Percentiles rank a stretch among this genome's conserved stretches.
phyloP scores from a whole-genome alignment of 2,329 filamentous ascomycete species.

The Fusarium sp. region DNA sequence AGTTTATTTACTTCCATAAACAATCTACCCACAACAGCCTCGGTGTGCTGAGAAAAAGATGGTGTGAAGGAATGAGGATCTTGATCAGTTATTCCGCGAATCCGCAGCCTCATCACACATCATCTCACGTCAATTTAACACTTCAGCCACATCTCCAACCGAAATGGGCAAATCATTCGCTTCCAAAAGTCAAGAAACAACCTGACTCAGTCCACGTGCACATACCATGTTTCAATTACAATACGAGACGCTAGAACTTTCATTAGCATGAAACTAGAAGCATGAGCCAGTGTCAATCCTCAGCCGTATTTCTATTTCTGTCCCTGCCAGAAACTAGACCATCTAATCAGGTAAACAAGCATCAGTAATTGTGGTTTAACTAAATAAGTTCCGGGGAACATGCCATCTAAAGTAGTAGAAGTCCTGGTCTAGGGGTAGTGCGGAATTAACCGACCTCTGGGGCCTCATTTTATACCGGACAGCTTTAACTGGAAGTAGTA shows the following conservation, averaged over 20 bases:
- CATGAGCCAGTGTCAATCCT: background rate
- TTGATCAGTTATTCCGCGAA: background rate
- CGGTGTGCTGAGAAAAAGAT: background rate
- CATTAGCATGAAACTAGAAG: slow-evolving; percentile 12
- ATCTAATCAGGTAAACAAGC: background rate
- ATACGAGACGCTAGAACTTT: slow-evolving; percentile 11
- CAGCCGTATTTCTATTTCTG: background rate
- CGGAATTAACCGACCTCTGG: slow-evolving; percentile 5
- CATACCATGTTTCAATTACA: slow-evolving; percentile 5
- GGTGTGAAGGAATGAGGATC: background rate
- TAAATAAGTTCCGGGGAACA: background rate
- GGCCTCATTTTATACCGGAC: background rate
- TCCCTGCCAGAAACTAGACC: background rate
- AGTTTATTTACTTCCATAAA: background rate
- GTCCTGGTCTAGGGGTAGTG: background rate
- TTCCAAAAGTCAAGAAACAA: background rate
- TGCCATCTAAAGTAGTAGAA: background rate
- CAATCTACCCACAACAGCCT: background rate
- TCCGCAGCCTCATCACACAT: background rate
- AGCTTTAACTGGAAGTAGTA: background rate
- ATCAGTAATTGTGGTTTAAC: background rate
- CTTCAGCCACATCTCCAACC: background rate
- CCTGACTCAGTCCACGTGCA: background rate
- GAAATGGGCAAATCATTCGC: background rate
- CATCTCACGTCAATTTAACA: background rate